Evolutionary conservation across 805 yeast genomes (phyloP).

Genomic region (Metschnikowia bowlesiae): DNA sequence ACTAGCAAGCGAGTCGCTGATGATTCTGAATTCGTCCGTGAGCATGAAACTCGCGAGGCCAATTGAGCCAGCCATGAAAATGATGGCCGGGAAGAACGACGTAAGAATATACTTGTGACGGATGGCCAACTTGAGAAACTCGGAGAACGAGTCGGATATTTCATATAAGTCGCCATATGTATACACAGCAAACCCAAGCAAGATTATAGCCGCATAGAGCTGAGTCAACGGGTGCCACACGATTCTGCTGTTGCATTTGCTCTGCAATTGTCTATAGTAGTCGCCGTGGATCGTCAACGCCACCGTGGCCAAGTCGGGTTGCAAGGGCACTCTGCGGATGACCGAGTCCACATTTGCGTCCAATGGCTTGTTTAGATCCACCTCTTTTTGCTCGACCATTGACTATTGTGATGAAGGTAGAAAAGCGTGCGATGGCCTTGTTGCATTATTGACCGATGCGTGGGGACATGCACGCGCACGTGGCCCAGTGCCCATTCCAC

Average conservation of each 20-base stretch:
- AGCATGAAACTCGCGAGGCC: slow-evolving; percentile 37
- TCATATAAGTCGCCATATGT: slow-evolving; percentile 27
- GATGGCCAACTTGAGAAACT: slow-evolving; percentile 23
- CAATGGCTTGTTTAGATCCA: slow-evolving; percentile 52
- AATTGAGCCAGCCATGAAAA: slow-evolving; percentile 33
- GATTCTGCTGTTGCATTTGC: slow-evolving; percentile 41
- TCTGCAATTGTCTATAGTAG: slow-evolving; percentile 45
- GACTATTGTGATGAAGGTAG: background rate
- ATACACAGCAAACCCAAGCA: slow-evolving; percentile 15
- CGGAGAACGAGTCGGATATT: slow-evolving; percentile 27
- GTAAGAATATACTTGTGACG: slow-evolving; percentile 22
- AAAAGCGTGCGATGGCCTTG: slow-evolving; percentile 2
- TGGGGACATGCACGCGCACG: slow-evolving; percentile 3
- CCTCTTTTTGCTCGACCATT: slow-evolving; percentile 47
- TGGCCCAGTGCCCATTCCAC: background rate
- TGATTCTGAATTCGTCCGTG: slow-evolving; percentile 45
- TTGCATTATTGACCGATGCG: background rate
- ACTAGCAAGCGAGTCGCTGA: slow-evolving; percentile 27
- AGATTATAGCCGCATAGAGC: slow-evolving; percentile 10
- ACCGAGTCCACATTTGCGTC: slow-evolving; percentile 49
- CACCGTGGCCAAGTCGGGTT: slow-evolving; percentile 57
- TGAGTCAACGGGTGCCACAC: slow-evolving; percentile 45
- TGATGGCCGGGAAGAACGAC: slow-evolving; percentile 34
- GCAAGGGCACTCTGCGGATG: slow-evolving; percentile 44
- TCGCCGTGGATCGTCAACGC: slow-evolving; percentile 63